A percentile compares a stretch with the other conserved stretches of the same genome.
Conservation (phyloP, 371 early-diverging fungal genomes). For the Quaeritorhiza haematococci region DNA sequence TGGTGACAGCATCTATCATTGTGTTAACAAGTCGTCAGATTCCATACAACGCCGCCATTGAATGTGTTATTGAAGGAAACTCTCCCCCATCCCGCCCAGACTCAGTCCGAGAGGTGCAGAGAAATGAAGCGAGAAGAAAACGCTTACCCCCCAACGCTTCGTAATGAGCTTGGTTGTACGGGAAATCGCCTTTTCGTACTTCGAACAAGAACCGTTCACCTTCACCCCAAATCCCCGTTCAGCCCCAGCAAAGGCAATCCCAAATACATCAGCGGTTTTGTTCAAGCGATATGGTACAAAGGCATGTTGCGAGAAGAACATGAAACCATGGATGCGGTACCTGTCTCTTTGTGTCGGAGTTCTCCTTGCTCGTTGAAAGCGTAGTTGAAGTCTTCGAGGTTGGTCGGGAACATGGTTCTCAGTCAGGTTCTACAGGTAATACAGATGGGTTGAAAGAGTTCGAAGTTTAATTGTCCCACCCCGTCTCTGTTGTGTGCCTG, state of each 20-base stretch:
- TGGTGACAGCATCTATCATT: conserved; percentile 12
- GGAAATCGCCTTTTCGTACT: conserved; percentile 3
- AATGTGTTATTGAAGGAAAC: too few relatives aligned
- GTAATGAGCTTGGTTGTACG: conserved; percentile 22
- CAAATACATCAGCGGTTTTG: not conserved
- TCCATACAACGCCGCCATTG: too few relatives aligned
- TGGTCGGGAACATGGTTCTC: conserved; percentile 9
- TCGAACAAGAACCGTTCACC: conserved; percentile 21
- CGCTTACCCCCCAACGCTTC: conserved; percentile 24
- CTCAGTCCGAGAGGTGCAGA: too few relatives aligned
- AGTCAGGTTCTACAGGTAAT: too few relatives aligned
- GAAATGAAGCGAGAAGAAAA: too few relatives aligned
- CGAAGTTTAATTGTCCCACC: too few relatives aligned
- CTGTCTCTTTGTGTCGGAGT: conserved; percentile 15
- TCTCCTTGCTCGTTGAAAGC: conserved; percentile 20
- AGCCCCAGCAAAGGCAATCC: conserved; percentile 5
- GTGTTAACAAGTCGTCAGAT: too few relatives aligned
- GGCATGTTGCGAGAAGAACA: not conserved
- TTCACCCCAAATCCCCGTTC: not conserved
- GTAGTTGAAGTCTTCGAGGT: conserved; percentile 18
- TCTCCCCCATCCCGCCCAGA: too few relatives aligned
- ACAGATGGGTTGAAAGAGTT: too few relatives aligned
- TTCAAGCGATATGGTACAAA: not conserved
- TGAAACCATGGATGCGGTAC: not conserved
- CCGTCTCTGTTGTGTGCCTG: too few relatives aligned